A percentile compares a stretch with the other conserved stretches of the same genome.
phyloP scores from a whole-genome alignment of 163 green algal genomes.

The Smithsoniella earleae region DNA sequence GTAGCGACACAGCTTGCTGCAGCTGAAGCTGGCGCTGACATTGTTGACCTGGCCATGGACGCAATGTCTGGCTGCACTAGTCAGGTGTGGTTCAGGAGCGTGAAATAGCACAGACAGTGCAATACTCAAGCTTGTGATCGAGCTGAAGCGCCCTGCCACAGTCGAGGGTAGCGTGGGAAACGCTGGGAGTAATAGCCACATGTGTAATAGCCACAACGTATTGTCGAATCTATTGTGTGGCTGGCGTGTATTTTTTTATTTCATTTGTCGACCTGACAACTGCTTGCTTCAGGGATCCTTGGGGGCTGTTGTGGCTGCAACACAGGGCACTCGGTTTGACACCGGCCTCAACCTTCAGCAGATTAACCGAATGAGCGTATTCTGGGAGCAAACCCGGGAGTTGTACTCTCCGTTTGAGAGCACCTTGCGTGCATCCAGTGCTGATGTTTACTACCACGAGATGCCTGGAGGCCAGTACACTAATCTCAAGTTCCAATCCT shows the following conservation, averaged over 20 bases:
- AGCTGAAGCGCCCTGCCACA: not conserved
- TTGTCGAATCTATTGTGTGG: too few relatives aligned
- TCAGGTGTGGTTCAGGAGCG: too few relatives aligned
- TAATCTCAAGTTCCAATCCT: slow-evolving; percentile 86
- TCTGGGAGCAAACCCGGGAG: slow-evolving; percentile 76
- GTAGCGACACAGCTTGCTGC: slow-evolving; percentile 70
- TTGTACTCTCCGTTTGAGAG: slow-evolving; percentile 86
- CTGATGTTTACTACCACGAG: slow-evolving; percentile 87
- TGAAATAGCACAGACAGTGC: too few relatives aligned
- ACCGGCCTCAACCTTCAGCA: slow-evolving; percentile 66
- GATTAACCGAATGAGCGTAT: slow-evolving; percentile 60
- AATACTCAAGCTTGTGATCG: not conserved
- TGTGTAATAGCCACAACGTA: too few relatives aligned
- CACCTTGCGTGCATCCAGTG: slow-evolving; percentile 58
- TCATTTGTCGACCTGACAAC: too few relatives aligned
- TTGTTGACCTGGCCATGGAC: slow-evolving; percentile 76
- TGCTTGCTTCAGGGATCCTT: slow-evolving; percentile 61
- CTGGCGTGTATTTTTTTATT: too few relatives aligned
- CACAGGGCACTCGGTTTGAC: slow-evolving; percentile 68
- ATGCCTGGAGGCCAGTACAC: slow-evolving; percentile 87
- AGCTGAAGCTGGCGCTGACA: slow-evolving; percentile 75
- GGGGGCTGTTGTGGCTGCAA: slow-evolving; percentile 70
- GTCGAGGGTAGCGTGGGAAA: too few relatives aligned
- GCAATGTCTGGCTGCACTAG: slow-evolving; percentile 63
- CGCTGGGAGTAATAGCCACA: too few relatives aligned